Evolutionary conservation across 164 flowering plant species (phyloP).

Genomic region (Annona cherimola): DNA sequence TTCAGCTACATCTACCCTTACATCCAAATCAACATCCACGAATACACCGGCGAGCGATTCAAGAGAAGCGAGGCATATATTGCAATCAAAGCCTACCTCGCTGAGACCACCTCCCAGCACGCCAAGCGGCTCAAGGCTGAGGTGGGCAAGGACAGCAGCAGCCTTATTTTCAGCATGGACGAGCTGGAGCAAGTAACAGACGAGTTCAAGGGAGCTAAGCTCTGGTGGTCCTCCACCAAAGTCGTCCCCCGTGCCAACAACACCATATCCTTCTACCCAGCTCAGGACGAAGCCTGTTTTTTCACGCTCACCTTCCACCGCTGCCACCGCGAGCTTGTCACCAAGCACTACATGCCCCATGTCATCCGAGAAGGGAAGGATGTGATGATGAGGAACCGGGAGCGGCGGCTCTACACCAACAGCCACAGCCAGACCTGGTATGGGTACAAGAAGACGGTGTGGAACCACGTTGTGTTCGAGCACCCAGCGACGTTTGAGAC

Average conservation of each 20-base stretch:
- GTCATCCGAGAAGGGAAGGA: conserved; percentile 45
- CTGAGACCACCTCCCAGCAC: conserved; percentile 25
- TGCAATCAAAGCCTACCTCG: conserved; percentile 49
- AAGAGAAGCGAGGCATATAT: conserved; percentile 43
- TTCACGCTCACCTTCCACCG: conserved; percentile 47
- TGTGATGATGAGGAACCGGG: conserved; percentile 31
- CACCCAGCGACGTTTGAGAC: conserved; percentile 59
- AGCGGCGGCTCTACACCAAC: conserved; percentile 56
- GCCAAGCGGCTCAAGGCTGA: conserved; percentile 55
- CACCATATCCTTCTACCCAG: conserved; percentile 14
- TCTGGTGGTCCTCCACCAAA: conserved; percentile 40
- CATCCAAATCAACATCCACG: conserved; percentile 42
- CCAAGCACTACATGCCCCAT: conserved; percentile 33
- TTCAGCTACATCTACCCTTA: conserved; percentile 31
- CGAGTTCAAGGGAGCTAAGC: conserved; percentile 33
- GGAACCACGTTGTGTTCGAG: conserved; percentile 54
- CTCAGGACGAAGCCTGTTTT: conserved; percentile 24
- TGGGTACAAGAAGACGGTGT: conserved; percentile 28
- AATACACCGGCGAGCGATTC: conserved; percentile 38
- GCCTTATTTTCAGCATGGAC: conserved; percentile 46
- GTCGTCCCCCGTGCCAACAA: background rate
- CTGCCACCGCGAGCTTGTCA: conserved; percentile 31
- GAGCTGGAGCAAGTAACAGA: conserved; percentile 48
- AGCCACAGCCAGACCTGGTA: conserved; percentile 24
- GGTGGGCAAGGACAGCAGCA: conserved; percentile 28